These are phyloP conservation scores for Talaromyces proteolyticus DNA, from an alignment of 495 filamentous ascomycete species.

Conservation along the genomic window DNA sequence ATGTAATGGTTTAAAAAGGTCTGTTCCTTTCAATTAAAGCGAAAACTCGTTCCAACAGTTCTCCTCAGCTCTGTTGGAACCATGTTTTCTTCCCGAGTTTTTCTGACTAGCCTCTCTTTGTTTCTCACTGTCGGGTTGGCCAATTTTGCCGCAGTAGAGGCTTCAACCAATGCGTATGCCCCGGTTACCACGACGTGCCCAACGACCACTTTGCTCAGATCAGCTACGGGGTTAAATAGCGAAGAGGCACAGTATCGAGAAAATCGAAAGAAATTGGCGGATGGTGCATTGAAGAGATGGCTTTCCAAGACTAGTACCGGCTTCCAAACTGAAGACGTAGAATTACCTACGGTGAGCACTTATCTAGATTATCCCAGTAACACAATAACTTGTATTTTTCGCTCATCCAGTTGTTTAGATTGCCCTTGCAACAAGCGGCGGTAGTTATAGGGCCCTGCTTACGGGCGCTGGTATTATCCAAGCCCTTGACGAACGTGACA, in stretches of 20 bases:
- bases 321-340: conserved; percentile 17
- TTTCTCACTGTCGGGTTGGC: no score
- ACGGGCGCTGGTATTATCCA: conserved; percentile 39
- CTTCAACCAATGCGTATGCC: not conserved
- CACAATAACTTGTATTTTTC: no score
- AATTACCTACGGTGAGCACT: conserved; percentile 12
- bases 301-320: conserved; percentile 22
- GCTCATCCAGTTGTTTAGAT: not conserved
- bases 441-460: conserved; percentile 37
- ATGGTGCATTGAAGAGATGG: conserved; percentile 25
- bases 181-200: not conserved
- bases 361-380: no score
- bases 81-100: no score
- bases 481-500: conserved; percentile 33
- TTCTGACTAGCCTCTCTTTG: no score
- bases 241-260: not conserved
- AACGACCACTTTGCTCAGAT: not conserved
- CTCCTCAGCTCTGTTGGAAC: no score
- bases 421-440: conserved; percentile 39
- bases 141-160: no score
- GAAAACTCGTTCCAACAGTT: no score
- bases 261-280: conserved; percentile 23
- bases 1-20: no score
- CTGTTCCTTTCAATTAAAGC: no score
- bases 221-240: not conserved